Percentiles rank a stretch among this genome's conserved stretches.
These are phyloP conservation scores for Ormosia emarginata DNA, from an alignment of 306 rosid genomes.

Conservation along the genomic window DNA sequence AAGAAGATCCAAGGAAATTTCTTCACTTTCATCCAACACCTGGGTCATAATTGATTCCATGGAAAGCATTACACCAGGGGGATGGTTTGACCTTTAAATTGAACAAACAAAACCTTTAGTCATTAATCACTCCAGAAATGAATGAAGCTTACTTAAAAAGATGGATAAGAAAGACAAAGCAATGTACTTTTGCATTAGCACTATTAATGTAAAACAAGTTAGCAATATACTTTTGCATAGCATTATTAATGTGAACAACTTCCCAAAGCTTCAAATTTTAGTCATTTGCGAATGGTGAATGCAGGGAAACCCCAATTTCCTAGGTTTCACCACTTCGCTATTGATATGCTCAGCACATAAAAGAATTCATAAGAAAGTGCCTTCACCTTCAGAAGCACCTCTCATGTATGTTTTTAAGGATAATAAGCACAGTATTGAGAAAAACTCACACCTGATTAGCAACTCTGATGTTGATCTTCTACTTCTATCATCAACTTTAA, in stretches of 20 bases:
- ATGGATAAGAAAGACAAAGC: neutral
- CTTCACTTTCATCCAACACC: conserved; percentile 65
- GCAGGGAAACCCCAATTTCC: neutral
- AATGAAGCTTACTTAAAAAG: neutral
- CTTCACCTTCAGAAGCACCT: neutral
- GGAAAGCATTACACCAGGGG: conserved; percentile 36
- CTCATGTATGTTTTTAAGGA: conserved; percentile 2
- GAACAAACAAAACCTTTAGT: conserved; percentile 27
- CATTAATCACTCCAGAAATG: conserved; percentile 14
- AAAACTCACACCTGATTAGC: neutral
- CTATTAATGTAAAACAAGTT: neutral
- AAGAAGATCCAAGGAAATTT: conserved; percentile 59
- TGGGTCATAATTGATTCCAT: conserved; percentile 66
- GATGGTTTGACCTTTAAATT: conserved; percentile 59
- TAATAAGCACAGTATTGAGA: neutral
- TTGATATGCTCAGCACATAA: neutral
- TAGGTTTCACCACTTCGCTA: neutral
- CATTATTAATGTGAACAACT: neutral
- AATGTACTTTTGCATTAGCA: neutral
- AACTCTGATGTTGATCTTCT: neutral
- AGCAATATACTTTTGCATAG: conserved; percentile 8
- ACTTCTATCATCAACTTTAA: neutral
- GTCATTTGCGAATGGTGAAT: neutral
- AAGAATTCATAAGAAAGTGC: neutral
- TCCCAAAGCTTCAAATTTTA: neutral